Conservation (phyloP, 352 stramenopile species). For the Hyaloperonospora brassicae region DNA sequence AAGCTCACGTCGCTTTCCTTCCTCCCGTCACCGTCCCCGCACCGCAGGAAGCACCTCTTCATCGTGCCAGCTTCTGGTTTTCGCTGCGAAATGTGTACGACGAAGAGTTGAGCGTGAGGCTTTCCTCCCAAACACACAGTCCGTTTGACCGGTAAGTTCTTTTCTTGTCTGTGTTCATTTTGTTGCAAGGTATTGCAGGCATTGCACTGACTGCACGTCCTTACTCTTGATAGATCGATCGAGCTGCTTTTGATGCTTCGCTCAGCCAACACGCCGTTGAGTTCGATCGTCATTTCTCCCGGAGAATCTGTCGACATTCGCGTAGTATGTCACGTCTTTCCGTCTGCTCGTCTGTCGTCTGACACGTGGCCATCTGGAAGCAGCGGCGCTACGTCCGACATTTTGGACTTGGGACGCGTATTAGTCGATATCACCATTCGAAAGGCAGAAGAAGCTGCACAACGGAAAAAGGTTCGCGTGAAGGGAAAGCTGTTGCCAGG, state of each 20-base stretch:
- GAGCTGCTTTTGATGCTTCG: conserved; percentile 72
- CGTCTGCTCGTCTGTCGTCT: conserved; percentile 47
- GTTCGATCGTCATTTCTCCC: conserved; percentile 50
- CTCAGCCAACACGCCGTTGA: conserved; percentile 76
- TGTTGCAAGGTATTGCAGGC: background rate
- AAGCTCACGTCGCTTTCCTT: conserved; percentile 56
- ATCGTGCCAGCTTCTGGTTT: conserved; percentile 77
- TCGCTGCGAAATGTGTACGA: conserved; percentile 82
- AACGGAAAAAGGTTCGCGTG: conserved; percentile 59
- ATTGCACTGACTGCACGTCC: conserved; percentile 2
- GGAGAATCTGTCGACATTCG: conserved; percentile 79
- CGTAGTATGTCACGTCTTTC: conserved; percentile 66
- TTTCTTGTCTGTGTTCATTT: background rate
- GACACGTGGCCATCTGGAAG: conserved; percentile 33
- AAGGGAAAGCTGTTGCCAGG: conserved; percentile 72
- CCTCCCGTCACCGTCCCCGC: conserved; percentile 67
- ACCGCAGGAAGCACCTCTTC: conserved; percentile 34
- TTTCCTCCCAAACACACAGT: conserved; percentile 38
- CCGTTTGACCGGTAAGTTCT: conserved; percentile 39
- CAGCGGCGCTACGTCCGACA: conserved; percentile 33
- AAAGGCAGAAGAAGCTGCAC: conserved; percentile 52
- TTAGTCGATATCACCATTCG: conserved; percentile 61
- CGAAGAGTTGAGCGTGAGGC: conserved; percentile 65
- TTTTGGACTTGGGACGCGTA: conserved; percentile 56
- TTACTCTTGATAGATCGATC: conserved; percentile 35